Conservation (phyloP, 1,284 basidiomycete genomes). For the Cutaneotrichosporon cutaneum region DNA sequence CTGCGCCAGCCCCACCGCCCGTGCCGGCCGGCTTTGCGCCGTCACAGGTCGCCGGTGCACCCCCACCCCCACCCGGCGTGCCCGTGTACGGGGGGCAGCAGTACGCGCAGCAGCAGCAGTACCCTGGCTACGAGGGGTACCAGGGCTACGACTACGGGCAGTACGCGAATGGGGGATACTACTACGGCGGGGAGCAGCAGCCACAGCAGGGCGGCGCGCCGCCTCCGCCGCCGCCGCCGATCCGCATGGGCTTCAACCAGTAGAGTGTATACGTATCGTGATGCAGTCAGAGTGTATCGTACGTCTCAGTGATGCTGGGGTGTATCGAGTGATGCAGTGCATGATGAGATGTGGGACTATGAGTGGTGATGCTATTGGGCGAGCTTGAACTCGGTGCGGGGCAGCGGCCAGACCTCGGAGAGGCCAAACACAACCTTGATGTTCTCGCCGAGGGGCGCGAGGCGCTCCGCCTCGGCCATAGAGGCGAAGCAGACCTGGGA, state of each 20-base stretch:
- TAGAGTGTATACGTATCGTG: conserved; percentile 7
- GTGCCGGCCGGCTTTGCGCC: conserved; percentile 55
- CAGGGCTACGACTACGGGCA: conserved; percentile 24
- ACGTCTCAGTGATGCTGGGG: too few species aligned
- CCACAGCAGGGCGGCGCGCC: conserved; percentile 20
- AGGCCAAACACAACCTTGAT: conserved; percentile 28
- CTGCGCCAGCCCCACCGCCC: conserved; percentile 10
- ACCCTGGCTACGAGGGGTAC: conserved; percentile 21
- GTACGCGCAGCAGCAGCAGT: conserved; percentile 15
- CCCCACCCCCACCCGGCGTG: conserved; percentile 20
- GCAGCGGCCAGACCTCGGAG: conserved; percentile 32
- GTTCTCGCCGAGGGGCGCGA: conserved; percentile 29
- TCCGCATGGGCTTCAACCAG: conserved; percentile 46
- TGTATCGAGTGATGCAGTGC: conserved; percentile 16
- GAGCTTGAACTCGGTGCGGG: conserved; percentile 14
- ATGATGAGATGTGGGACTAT: conserved; percentile 15
- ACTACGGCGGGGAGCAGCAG: conserved; percentile 13
- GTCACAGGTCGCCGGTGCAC: conserved; percentile 23
- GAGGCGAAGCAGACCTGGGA: conserved; percentile 6
- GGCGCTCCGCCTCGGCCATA: not conserved
- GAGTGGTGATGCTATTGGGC: conserved; percentile 11
- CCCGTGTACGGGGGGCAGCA: conserved; percentile 17
- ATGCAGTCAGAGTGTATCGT: not conserved
- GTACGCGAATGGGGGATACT: conserved; percentile 4
- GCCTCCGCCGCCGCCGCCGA: conserved; percentile 44